Conservation (phyloP, 805 yeast genomes). For the Barnettozyma wickerhamii region DNA sequence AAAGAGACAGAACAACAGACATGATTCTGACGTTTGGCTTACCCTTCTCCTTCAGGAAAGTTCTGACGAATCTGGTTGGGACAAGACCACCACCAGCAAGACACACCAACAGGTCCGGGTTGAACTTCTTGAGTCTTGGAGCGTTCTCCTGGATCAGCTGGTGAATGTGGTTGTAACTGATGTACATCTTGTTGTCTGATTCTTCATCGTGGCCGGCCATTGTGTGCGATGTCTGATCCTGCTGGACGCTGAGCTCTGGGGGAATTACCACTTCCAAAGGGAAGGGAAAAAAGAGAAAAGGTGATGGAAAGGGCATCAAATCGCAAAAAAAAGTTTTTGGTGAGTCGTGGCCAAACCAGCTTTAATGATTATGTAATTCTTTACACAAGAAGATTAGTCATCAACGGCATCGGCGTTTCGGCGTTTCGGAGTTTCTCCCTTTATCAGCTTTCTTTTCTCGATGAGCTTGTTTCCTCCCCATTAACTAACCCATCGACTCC, state of each 20-base stretch:
- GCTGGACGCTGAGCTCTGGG: background rate
- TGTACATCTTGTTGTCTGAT: slow-evolving; percentile 50
- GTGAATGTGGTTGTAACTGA: slow-evolving; percentile 78
- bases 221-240: background rate
- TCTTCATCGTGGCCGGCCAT: slow-evolving; percentile 23
- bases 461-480: background rate
- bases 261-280: no score
- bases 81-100: slow-evolving; percentile 98
- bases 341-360: background rate
- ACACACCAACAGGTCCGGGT: slow-evolving; percentile 89
- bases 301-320: background rate
- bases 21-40: slow-evolving; percentile 87
- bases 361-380: background rate
- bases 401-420: background rate
- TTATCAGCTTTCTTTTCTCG: no score
- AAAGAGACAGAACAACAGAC: slow-evolving; percentile 89
- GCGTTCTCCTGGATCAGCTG: slow-evolving; percentile 65
- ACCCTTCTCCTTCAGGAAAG: slow-evolving; percentile 86
- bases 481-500: background rate
- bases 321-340: slow-evolving; percentile 3
- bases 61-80: slow-evolving; percentile 93
- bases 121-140: slow-evolving; percentile 58
- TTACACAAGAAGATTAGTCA: no score
- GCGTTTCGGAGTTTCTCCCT: background rate
- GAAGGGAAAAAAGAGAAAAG: background rate